Conservation (phyloP, 176 grass and related monocot genomes). For the Neostapfia colusana region DNA sequence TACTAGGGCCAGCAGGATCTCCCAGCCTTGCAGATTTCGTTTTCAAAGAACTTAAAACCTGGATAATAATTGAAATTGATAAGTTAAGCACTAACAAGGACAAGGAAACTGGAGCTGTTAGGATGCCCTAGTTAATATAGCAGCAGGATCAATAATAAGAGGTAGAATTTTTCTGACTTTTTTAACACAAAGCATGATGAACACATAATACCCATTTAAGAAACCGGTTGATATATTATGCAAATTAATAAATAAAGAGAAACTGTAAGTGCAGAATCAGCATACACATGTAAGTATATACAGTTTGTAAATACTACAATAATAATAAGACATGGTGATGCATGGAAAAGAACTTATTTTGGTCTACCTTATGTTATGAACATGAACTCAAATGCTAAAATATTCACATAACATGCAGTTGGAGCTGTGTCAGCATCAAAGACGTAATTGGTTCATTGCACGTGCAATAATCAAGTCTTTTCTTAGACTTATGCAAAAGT, state of each 20-base stretch:
- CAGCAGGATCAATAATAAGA: not conserved
- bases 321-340: not conserved
- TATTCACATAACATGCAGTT: not conserved
- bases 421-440: not conserved
- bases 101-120: not conserved
- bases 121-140: not conserved
- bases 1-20: constrained; percentile 44
- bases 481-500: not conserved
- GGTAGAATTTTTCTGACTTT: not conserved
- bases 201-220: not conserved
- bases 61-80: constrained; percentile 31
- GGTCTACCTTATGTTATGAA: not conserved
- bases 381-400: not conserved
- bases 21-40: constrained; percentile 51
- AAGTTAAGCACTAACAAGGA: constrained; percentile 21
- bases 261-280: constrained; percentile 15
- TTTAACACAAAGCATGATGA: not conserved
- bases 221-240: not conserved
- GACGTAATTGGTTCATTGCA: not conserved
- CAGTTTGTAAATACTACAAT: too few relatives aligned
- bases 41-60: constrained; percentile 57
- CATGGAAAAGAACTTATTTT: not conserved
- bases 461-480: not conserved
- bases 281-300: not conserved
- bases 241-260: constrained; percentile 10